These are phyloP conservation scores for Yamadazyma conglobata DNA, from an alignment of 1,139 yeast species.

Conservation along the genomic window DNA sequence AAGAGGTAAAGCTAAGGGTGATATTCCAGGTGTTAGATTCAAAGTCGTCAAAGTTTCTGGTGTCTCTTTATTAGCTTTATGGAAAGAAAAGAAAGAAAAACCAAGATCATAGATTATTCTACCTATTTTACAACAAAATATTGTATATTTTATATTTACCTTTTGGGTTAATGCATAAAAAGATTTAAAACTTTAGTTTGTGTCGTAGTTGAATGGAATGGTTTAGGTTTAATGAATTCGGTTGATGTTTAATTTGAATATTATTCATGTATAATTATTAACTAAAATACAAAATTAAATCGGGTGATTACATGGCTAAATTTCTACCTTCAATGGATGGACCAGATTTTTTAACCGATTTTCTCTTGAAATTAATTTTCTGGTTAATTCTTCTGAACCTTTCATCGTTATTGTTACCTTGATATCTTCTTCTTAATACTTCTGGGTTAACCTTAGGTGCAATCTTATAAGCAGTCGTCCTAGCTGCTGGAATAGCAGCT, in stretches of 20 bases:
- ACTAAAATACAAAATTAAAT: too few species aligned
- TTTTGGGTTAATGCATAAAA: slow-evolving; percentile 18
- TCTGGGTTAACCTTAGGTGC: slow-evolving; percentile 75
- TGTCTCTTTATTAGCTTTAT: slow-evolving; percentile 98
- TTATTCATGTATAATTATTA: too few species aligned
- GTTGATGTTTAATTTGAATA: too few species aligned
- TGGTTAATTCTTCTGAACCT: slow-evolving; percentile 70
- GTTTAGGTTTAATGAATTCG: too few species aligned
- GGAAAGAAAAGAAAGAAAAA: slow-evolving; percentile 99
- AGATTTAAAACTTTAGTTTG: too few species aligned
- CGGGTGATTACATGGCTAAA: slow-evolving; percentile 39
- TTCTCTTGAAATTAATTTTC: slow-evolving; percentile 49
- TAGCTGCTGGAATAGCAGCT: slow-evolving; percentile 90
- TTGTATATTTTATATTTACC: slow-evolving; percentile 16
- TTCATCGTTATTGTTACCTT: slow-evolving; percentile 68
- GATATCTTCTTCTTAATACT: slow-evolving; percentile 34
- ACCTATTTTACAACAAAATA: slow-evolving; percentile 10
- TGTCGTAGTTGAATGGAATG: too few species aligned
- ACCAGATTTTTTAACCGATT: slow-evolving; percentile 57
- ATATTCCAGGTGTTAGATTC: slow-evolving; percentile 99
- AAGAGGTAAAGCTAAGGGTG: slow-evolving; percentile 99
- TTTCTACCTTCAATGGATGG: slow-evolving; percentile 81
- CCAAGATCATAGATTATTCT: slow-evolving; percentile 79
- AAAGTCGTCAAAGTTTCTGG: slow-evolving; percentile 99
- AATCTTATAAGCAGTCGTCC: slow-evolving; percentile 83